Percentiles rank a stretch among this genome's conserved stretches.
These are phyloP conservation scores for Scutellaria barbata DNA, from an alignment of 257 asterid genomes.

Conservation along the genomic window DNA sequence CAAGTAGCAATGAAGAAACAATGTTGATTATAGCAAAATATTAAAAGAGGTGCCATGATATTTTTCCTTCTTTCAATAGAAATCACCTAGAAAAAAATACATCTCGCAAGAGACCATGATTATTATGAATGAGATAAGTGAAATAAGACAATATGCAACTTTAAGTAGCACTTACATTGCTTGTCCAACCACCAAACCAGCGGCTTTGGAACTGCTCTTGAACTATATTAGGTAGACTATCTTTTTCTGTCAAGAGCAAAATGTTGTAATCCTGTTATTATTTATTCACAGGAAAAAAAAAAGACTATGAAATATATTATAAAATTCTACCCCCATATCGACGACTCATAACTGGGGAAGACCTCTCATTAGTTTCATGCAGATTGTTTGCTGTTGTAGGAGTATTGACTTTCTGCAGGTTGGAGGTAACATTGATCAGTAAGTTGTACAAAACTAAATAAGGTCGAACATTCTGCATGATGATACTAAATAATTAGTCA, in stretches of 20 bases:
- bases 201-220: conserved; percentile 63
- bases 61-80: conserved; percentile 16
- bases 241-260: conserved; percentile 47
- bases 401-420: conserved; percentile 50
- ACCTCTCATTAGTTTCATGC: conserved; percentile 43
- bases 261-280: conserved; percentile 14
- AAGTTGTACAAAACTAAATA: conserved; percentile 33
- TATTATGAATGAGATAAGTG: conserved; percentile 17
- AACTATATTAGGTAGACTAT: conserved; percentile 32
- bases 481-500: conserved; percentile 8
- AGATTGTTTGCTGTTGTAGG: conserved; percentile 38
- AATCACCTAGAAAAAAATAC: conserved; percentile 16
- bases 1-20: conserved; percentile 6
- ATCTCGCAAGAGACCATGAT: conserved; percentile 16
- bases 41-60: conserved; percentile 13
- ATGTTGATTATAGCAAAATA: not conserved
- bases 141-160: conserved; percentile 25
- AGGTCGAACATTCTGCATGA: conserved; percentile 24
- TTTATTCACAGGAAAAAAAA: conserved; percentile 31
- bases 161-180: conserved; percentile 50
- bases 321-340: conserved; percentile 49
- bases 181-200: conserved; percentile 85
- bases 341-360: conserved; percentile 40
- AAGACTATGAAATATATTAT: conserved; percentile 28
- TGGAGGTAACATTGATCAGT: conserved; percentile 34